phyloP scores from a whole-genome alignment of 345 rosid genomes.

The Kandelia obovata region DNA sequence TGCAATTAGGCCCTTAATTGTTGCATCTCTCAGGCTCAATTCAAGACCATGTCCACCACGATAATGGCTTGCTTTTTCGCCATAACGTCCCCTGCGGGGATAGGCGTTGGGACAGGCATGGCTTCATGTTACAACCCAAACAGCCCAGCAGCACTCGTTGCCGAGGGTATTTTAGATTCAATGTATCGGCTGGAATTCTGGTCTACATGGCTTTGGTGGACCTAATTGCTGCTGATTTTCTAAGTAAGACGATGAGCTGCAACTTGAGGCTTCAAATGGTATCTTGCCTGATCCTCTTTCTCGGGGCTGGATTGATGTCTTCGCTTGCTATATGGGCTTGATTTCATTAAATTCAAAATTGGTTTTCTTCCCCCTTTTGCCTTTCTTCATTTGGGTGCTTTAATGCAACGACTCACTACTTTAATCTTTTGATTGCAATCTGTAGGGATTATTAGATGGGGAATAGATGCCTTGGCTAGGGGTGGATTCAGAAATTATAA shows the following conservation, averaged over 20 bases:
- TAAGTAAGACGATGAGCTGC: slow-evolving; percentile 86
- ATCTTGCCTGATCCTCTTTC: slow-evolving; percentile 67
- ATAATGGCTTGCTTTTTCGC: slow-evolving; percentile 78
- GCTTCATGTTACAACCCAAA: slow-evolving; percentile 59
- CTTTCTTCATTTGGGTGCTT: background rate
- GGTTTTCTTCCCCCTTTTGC: background rate
- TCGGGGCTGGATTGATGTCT: slow-evolving; percentile 94
- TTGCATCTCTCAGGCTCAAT: too few species aligned
- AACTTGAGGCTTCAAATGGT: slow-evolving; percentile 68
- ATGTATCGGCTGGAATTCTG: slow-evolving; percentile 74
- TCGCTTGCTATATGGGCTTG: slow-evolving; percentile 73
- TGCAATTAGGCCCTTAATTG: slow-evolving; percentile 79
- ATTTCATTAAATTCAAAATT: background rate
- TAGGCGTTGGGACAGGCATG: slow-evolving; percentile 56
- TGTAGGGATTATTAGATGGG: too few species aligned
- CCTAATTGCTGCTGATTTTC: slow-evolving; percentile 87
- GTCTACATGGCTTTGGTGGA: slow-evolving; percentile 95
- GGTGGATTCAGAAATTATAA: too few species aligned
- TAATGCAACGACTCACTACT: background rate
- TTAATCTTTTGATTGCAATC: too few species aligned
- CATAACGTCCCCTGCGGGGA: slow-evolving; percentile 67
- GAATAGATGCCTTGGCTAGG: too few species aligned
- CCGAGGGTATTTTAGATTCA: slow-evolving; percentile 79
- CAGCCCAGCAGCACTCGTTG: slow-evolving; percentile 54
- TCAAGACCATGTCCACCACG: too few species aligned